These are phyloP conservation scores for Psidium friedrichsthalianum DNA, from an alignment of 345 rosid genomes.

Conservation along the genomic window DNA sequence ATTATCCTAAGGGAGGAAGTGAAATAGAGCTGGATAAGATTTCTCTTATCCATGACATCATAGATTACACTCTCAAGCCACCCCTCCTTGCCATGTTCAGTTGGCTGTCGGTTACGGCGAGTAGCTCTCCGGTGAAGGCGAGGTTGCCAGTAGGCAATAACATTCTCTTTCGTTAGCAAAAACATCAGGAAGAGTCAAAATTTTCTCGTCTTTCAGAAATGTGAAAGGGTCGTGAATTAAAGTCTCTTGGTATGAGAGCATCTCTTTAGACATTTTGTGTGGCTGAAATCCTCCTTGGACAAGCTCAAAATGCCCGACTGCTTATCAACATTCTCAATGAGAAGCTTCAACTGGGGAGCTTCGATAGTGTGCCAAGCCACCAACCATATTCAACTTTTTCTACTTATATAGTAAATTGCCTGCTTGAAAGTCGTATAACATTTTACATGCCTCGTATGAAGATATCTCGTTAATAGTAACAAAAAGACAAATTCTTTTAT, in stretches of 20 bases:
- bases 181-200: background rate
- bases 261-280: conserved; percentile 8
- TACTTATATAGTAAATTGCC: conserved; percentile 5
- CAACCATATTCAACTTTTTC: conserved; percentile 94
- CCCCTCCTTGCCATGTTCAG: too few species aligned
- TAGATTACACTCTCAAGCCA: too few species aligned
- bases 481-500: too few species aligned
- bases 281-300: conserved; percentile 20
- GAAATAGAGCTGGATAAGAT: too few species aligned
- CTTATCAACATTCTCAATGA: conserved; percentile 59
- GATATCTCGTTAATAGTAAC: too few species aligned
- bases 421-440: too few species aligned
- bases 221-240: background rate
- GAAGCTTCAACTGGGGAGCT: conserved; percentile 72
- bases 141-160: too few species aligned
- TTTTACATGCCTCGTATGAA: too few species aligned
- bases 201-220: background rate
- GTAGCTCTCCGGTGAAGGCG: too few species aligned
- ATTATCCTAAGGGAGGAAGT: too few species aligned
- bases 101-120: too few species aligned
- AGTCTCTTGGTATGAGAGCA: conserved; percentile 13
- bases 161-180: background rate
- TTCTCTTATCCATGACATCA: too few species aligned
- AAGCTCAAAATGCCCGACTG: conserved; percentile 51
- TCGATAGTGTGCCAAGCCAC: conserved; percentile 78